Base-by-base conservation (phyloP, 225 moss, liverwort and hornwort genomes). In the Straminergon stramineum region DNA sequence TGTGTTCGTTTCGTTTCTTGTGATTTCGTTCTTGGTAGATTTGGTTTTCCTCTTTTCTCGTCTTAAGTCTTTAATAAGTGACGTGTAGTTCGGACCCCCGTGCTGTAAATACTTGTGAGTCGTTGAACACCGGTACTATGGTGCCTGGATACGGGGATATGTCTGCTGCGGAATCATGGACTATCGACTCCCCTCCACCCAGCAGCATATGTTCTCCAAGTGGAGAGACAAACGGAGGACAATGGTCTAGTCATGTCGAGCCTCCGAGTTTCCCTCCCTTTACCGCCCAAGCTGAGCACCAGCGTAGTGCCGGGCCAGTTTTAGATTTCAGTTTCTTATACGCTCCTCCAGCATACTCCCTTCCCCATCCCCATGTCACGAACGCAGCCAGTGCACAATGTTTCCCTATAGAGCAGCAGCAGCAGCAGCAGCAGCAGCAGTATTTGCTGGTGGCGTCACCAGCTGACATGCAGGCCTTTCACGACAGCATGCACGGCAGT, bases 361-460 rank as follows among this genome's bases (percentile, higher is more conserved):
- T 88, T 64, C 64, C 88, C 37, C 58, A 60, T 55, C 32, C 80
- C 10, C 35, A 64, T 68, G 60, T 48, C 68, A 22, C 84, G 52
- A 60, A 75, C 67, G 85, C 85, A 76, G 89, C 48, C 61, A 70
- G 79, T 70, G 69, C 75, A 63, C 53, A 83, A 62, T 35, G 86
- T 65, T 87, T 35, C 61, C 67, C 85, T 51, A 77, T 66, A 57
- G 90, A 88, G 52, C 89, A 82, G 71, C 90, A n/a, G 79, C 77
- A 91, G 48, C 78, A 71, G 62, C 79, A 89, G 85, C 89, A 91
- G 48, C 77, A 71, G 62, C 79, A 89, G 85, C 89, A 85, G 70
- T 91, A 90, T 28, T 30, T 91, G 62, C 79, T 91, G 68, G 91
- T 93, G 69, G 90, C 90, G 39, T 86, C 86, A 4, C 61, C 68